These are phyloP conservation scores for Cyclotella sp. DNA, from an alignment of 108 stramenopile species.

Conservation along the genomic window DNA sequence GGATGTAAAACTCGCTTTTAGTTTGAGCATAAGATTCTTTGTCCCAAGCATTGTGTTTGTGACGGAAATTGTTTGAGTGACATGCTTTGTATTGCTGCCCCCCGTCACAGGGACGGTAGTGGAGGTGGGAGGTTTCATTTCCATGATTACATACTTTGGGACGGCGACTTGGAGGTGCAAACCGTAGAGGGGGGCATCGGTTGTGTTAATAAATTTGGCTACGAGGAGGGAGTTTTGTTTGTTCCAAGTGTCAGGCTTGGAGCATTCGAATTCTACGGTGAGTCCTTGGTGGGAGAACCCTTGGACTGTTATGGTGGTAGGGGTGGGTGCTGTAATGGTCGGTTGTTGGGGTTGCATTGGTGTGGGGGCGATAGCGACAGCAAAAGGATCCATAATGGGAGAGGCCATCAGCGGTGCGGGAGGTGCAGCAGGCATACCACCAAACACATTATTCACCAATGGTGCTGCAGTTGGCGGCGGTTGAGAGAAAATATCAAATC, in stretches of 20 bases:
- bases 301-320: slow-evolving; percentile 60
- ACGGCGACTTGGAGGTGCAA: slow-evolving; percentile 95
- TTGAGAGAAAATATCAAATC: slow-evolving; percentile 59
- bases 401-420: slow-evolving; percentile 29
- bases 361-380: slow-evolving; percentile 47
- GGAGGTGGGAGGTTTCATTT: slow-evolving; percentile 94
- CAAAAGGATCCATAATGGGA: slow-evolving; percentile 62
- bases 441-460: slow-evolving; percentile 63
- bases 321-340: slow-evolving; percentile 33
- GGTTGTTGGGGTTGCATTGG: slow-evolving; percentile 40
- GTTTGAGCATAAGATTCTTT: slow-evolving; percentile 95
- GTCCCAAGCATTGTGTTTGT: slow-evolving; percentile 89
- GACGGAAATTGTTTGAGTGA: slow-evolving; percentile 93
- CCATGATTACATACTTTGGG: slow-evolving; percentile 96
- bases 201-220: slow-evolving; percentile 89
- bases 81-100: slow-evolving; percentile 64
- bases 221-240: slow-evolving; percentile 75
- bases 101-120: slow-evolving; percentile 81
- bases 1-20: slow-evolving; percentile 94
- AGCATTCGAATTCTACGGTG: slow-evolving; percentile 85
- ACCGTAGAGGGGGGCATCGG: slow-evolving; percentile 77
- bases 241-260: slow-evolving; percentile 84
- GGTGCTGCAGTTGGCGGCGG: slow-evolving; percentile 48
- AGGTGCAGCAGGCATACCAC: slow-evolving; percentile 38
- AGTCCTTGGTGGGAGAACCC: slow-evolving; percentile 79